Base-by-base conservation (phyloP, 768 basidiomycete species). In the Artomyces pyxidatus region DNA sequence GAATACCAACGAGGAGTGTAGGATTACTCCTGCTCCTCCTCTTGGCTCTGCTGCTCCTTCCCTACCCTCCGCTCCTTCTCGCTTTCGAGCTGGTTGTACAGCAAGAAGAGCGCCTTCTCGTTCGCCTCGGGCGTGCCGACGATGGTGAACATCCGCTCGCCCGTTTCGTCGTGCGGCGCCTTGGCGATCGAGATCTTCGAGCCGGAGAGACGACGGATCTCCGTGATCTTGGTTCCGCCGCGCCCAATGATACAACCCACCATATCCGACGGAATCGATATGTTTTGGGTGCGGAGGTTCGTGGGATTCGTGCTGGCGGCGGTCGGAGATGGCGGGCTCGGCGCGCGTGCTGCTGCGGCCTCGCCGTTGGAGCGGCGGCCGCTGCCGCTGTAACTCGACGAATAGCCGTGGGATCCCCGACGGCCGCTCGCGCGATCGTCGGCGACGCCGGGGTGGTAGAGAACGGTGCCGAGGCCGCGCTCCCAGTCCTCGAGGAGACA, bases 61-160 rank as follows among this genome's bases (percentile, higher is more conserved):
- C 88, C 88, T 50, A 93, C 88, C 59, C 92, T 78, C 67, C 92
- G 78, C 71, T 94, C 90, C 72, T 95, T 95, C 78, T 94, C 91
- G 64, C 83, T 92, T 71, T 96, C 94, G 54, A 95, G 73, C 64
- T 96, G 95, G 61, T 95, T 93, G 71, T 98, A 99, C 53, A 99
- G 77, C 52, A 99, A 72, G 76, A 95, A 98, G 50, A 99, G 71
- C 2, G 96, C 96, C 70, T 97, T 95, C 71, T 99, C 95, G 67
- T 96, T 97, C 58, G 90, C 87, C 68, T 93, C 90, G 42, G 91
- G 88, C 11, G 92, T 92, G 48, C 96, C 96, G 41, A 96, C 77
- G 65, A 99, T 98, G 53, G 96, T 92, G 73, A 99, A 99, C 95
- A 99, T 97, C 58, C 96, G 79, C 73, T 99, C 96, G 61, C 95